Percentiles rank a stretch among this genome's conserved stretches.
phyloP scores from a whole-genome alignment of 768 basidiomycete species.

The Filobasidium floriforme region DNA sequence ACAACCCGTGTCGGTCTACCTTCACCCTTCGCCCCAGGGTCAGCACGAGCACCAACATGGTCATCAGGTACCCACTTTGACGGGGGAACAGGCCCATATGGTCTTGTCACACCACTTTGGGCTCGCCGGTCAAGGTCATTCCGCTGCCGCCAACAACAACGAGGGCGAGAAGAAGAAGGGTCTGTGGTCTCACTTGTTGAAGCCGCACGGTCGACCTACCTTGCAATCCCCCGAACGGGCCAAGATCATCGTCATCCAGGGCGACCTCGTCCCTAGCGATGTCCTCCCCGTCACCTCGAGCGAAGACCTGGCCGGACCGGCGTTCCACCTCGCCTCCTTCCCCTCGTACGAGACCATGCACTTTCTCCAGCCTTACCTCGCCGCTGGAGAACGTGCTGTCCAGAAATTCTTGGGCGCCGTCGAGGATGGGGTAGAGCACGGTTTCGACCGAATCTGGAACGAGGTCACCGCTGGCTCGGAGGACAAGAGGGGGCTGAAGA shows the following conservation, averaged over 20 bases:
- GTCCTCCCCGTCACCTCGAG: background rate
- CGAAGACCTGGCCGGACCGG: background rate
- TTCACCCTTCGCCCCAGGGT: background rate
- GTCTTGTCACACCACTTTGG: slow-evolving; percentile 2
- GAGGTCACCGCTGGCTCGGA: too few relatives aligned
- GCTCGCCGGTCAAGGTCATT: background rate
- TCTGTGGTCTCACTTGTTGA: background rate
- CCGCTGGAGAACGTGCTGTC: background rate
- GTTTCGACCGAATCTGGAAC: slow-evolving; percentile 2
- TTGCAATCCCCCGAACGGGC: background rate
- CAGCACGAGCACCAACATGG: background rate
- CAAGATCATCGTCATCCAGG: slow-evolving; percentile 9
- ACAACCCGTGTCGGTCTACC: slow-evolving; percentile 8
- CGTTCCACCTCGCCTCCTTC: background rate
- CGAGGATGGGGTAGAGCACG: background rate
- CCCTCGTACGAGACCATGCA: background rate
- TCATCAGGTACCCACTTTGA: background rate
- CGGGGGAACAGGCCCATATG: background rate
- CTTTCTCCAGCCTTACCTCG: background rate
- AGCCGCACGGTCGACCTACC: background rate
- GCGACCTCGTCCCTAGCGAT: background rate
- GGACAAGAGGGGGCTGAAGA: background rate
- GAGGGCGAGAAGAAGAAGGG: background rate
- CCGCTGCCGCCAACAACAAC: background rate
- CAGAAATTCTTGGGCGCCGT: background rate